Evolutionary conservation across 192 early-diverging fungal species (phyloP).

Genomic region (Kappamyces sp.): DNA sequence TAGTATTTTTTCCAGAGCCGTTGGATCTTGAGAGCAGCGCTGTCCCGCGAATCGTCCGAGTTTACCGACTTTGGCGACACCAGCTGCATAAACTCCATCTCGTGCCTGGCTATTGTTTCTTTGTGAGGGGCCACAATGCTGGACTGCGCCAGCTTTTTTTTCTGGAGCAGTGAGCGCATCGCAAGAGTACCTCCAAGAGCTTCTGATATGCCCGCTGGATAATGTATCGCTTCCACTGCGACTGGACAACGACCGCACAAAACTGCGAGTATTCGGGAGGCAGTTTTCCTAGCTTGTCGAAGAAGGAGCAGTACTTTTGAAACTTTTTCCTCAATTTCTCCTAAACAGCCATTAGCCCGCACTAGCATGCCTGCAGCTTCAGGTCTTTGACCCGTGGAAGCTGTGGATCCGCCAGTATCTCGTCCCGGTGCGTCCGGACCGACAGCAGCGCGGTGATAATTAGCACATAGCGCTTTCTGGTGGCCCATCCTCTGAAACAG

Average conservation of each 20-base stretch:
- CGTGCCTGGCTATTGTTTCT: neutral
- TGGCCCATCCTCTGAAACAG: constrained; percentile 30
- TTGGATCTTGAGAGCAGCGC: constrained; percentile 45
- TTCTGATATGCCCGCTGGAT: constrained; percentile 27
- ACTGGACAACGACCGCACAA: constrained; percentile 48
- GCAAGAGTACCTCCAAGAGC: constrained; percentile 10
- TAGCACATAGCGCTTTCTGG: constrained; percentile 36
- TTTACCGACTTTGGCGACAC: constrained; percentile 3
- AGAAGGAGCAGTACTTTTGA: constrained; percentile 29
- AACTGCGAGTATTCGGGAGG: constrained; percentile 50
- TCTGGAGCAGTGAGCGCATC: neutral
- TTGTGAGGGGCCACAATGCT: neutral
- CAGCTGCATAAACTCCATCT: constrained; percentile 7
- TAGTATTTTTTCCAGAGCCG: constrained; percentile 43
- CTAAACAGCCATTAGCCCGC: constrained; percentile 18
- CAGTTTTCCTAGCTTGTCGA: constrained; percentile 23
- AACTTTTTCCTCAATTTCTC: constrained; percentile 44
- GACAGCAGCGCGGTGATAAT: constrained; percentile 30
- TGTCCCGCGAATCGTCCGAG: constrained; percentile 22
- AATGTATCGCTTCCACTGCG: constrained; percentile 36
- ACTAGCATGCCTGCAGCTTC: constrained; percentile 30
- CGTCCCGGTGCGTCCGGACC: constrained; percentile 23
- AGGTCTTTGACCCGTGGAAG: constrained; percentile 36
- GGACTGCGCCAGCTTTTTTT: neutral
- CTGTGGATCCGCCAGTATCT: neutral